Base-by-base conservation (phyloP, 148 eudicot genomes). In the Cornus controversa region DNA sequence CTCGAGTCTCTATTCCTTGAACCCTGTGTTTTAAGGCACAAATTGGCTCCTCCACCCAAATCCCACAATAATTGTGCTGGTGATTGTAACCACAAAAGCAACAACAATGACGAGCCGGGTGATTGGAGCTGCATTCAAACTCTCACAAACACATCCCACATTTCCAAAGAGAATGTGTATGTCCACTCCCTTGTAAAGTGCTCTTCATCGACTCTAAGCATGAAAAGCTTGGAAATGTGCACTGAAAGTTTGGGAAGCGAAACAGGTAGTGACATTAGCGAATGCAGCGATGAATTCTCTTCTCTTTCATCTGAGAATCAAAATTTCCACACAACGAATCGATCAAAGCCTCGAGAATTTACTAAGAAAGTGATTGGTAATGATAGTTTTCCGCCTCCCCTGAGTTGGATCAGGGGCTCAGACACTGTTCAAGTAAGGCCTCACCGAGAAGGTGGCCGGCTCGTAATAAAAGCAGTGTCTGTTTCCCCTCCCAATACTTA, bases 171-270 rank as follows among this genome's bases (percentile, higher is more conserved):
- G 70, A 58, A 70, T 15, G 78, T 77, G 45, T 93, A 88, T 60
- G 85, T 91, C 42, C 93, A 89, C 75, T 93, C 93, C 1, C 74
- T 84, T 10, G 82, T 20, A 1, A 88, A 77, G 82, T 78, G 70
- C 37, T 81, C 88, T 8, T 60, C 85, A 26, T 80, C 83, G 10
- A 31, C 70, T 5, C 77, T 91, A 18, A 91, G 94, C 82, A 77
- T 75, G 66, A 84, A 84, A 67, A 88, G 94, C 88, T 80, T 93
- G 54, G 92, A 89, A 69, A 91, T 93, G 94, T 93, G 97, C 78
- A 93, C 97, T 0, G 94, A 93, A 71, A 86, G 93, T 75, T 74
- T 93, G 53, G 97, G 97, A 13, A 86, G 89, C 53, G 97, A 92
- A 78, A 89, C 94, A 0, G 97, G 94, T 4, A 87, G 80, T 53